Evolutionary conservation across 202 grass and related monocot genomes (phyloP), one percentile per base, ranked within the genome.

Genomic region (Setaria viridis): DNA sequence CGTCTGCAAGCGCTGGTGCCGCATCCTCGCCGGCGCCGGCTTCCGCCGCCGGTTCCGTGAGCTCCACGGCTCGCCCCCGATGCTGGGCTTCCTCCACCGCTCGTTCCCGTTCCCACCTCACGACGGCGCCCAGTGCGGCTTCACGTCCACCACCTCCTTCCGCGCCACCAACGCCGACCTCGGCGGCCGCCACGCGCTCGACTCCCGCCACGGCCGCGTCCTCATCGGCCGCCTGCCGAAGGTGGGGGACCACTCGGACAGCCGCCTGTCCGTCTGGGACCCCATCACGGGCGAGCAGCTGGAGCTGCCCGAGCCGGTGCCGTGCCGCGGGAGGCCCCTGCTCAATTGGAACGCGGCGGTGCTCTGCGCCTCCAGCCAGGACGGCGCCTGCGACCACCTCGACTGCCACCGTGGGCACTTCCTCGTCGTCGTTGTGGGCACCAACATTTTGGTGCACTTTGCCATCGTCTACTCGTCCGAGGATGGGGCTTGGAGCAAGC

Each of bases 111-210:
- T 25, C 25, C 25, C 25, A 25, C 25, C 25, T 25, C 25, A 0
- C 25, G 25, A 25, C 25, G 25, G 25, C 25, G 25, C 25, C 25
- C 25, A 25, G 25, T 25, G 8, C 43, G 43, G 43, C 7, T 45
- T 45, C 43, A 6, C 50, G 8, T 57, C 65, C 14, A 30, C 35
- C 2, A 20, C 37, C 37, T 11, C 64, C 20, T 56, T 30, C 48
- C 1, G 57, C 49, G 1, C 0, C 2, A 11, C 20, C 12, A 1
- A 1, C 0, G n/a, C 1, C 6, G 5, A 0, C 20, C 32, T 2
- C 37, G 2, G n/a, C 7, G n/a, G 21, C 3, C 12, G 3, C 11
- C 20, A 1, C 48, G 1, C 7, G 5, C 3, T 54, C 3, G 78
- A 67, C 2, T 7, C 48, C 33, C 78, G 63, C 33, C 78, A 68